Conservation (phyloP, 2,329 filamentous ascomycete species). For the Seiridium unicorne region DNA sequence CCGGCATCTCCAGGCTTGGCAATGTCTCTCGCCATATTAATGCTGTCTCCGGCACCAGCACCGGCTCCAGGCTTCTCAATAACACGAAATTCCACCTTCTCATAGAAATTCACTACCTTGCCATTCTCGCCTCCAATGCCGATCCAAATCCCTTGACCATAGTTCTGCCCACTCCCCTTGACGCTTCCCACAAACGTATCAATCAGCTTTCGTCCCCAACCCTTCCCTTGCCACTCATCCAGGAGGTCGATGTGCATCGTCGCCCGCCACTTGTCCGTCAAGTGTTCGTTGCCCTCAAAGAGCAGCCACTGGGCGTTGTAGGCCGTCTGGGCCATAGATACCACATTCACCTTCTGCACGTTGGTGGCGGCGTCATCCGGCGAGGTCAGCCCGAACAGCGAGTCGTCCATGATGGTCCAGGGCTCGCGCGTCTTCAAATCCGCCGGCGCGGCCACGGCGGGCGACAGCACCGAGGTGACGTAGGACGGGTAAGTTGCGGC, state of each 20-base stretch:
- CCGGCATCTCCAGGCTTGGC: not conserved
- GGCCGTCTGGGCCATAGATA: conserved; percentile 38
- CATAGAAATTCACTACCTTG: conserved; percentile 47
- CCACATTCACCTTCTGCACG: conserved; percentile 24
- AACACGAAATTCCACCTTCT: conserved; percentile 43
- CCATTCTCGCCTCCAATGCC: conserved; percentile 44
- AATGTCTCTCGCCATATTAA: conserved; percentile 42
- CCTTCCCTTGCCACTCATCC: conserved; percentile 36
- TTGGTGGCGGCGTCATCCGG: conserved; percentile 8
- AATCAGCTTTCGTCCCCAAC: conserved; percentile 43
- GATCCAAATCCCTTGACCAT: conserved; percentile 39
- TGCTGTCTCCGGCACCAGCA: conserved; percentile 29
- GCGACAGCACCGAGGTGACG: conserved; percentile 31
- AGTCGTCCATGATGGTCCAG: conserved; percentile 23
- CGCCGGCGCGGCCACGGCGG: conserved; percentile 21
- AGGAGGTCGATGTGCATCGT: conserved; percentile 52
- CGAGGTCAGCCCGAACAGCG: not conserved
- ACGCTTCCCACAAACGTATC: conserved; percentile 39
- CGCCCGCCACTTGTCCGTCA: conserved; percentile 33
- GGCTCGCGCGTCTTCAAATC: conserved; percentile 27
- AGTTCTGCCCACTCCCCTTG: conserved; percentile 18
- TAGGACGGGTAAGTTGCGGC: conserved; percentile 36
- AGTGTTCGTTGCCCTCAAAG: conserved; percentile 31
- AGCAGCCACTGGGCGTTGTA: conserved; percentile 40
- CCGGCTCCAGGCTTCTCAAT: conserved; percentile 22